Conservation (phyloP, 352 stramenopile genomes). For the Globisporangium barbulae region DNA sequence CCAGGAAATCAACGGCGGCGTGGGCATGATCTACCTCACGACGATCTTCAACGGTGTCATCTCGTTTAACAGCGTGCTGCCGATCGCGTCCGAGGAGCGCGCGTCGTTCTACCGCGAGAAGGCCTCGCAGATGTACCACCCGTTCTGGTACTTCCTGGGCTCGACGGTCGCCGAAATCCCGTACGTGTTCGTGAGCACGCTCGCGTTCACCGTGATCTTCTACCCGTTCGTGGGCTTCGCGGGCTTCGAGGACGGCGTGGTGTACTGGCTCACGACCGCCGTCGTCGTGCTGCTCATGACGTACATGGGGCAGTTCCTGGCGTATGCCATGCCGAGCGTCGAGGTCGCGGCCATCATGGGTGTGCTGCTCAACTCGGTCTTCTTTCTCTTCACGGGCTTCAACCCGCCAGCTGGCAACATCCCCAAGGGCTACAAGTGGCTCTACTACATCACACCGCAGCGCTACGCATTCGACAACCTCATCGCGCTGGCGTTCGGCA, state of each 20-base stretch:
- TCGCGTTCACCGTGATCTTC: slow-evolving; percentile 27
- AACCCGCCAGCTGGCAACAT: slow-evolving; percentile 15
- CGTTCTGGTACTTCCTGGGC: slow-evolving; percentile 36
- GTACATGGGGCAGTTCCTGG: slow-evolving; percentile 24
- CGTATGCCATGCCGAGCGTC: slow-evolving; percentile 18
- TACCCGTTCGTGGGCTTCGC: slow-evolving; percentile 23
- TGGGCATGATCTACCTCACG: slow-evolving; percentile 67
- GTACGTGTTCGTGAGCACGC: slow-evolving; percentile 20
- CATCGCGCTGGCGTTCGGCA: slow-evolving; percentile 10
- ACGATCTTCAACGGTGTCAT: slow-evolving; percentile 65
- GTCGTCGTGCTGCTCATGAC: slow-evolving; percentile 21
- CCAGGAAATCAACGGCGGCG: slow-evolving; percentile 18
- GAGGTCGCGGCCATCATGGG: slow-evolving; percentile 23
- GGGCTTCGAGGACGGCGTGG: slow-evolving; percentile 11
- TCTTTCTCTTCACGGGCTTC: slow-evolving; percentile 25
- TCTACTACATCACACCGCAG: slow-evolving; percentile 25
- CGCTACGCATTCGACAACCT: slow-evolving; percentile 8
- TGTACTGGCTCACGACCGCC: slow-evolving; percentile 20
- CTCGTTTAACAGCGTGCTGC: slow-evolving; percentile 50
- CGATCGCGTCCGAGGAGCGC: slow-evolving; percentile 64
- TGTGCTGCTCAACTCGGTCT: slow-evolving; percentile 26
- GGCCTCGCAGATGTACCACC: slow-evolving; percentile 67
- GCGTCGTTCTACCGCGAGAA: slow-evolving; percentile 86
- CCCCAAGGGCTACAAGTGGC: slow-evolving; percentile 21
- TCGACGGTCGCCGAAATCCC: slow-evolving; percentile 45